These are phyloP conservation scores for Chlamydomonas asymmetrica DNA, from an alignment of 139 green algal species.

Conservation along the genomic window DNA sequence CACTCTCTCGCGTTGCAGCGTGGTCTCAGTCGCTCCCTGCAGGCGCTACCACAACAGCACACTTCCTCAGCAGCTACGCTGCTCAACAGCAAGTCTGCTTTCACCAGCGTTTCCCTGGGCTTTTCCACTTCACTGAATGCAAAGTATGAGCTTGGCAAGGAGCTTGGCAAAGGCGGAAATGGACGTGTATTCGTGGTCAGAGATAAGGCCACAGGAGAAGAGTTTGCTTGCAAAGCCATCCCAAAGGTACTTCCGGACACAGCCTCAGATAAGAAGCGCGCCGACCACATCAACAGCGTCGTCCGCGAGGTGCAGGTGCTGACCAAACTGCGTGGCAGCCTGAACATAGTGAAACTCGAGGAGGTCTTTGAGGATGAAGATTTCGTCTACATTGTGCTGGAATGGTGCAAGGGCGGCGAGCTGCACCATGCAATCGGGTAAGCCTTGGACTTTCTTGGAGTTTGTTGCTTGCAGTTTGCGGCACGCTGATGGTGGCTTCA, in stretches of 20 bases:
- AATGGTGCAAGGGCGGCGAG: conserved; percentile 82
- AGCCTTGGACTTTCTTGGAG: conserved; percentile 6
- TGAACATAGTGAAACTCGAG: conserved; percentile 78
- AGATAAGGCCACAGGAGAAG: conserved; percentile 43
- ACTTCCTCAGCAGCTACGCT: too few relatives aligned
- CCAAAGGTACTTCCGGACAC: conserved; percentile 60
- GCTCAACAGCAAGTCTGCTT: too few relatives aligned
- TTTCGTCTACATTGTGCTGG: conserved; percentile 81
- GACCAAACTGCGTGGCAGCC: conserved; percentile 65
- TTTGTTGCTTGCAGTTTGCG: too few relatives aligned
- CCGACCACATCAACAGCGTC: conserved; percentile 67
- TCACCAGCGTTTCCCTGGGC: conserved; percentile 2
- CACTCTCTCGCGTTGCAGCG: too few relatives aligned
- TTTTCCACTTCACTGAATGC: neutral
- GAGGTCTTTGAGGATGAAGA: conserved; percentile 78
- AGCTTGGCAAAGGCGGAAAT: conserved; percentile 44
- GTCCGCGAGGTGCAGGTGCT: conserved; percentile 68
- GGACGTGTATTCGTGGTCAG: conserved; percentile 33
- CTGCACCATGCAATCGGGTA: conserved; percentile 75
- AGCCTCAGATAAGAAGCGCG: conserved; percentile 58
- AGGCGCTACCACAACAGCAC: too few relatives aligned
- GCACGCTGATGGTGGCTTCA: too few relatives aligned
- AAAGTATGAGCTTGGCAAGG: neutral
- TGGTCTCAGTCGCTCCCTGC: too few relatives aligned
- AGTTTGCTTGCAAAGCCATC: conserved; percentile 83